phyloP scores from a whole-genome alignment of 2,329 filamentous ascomycete genomes.

The Stachybotrys elegans region DNA sequence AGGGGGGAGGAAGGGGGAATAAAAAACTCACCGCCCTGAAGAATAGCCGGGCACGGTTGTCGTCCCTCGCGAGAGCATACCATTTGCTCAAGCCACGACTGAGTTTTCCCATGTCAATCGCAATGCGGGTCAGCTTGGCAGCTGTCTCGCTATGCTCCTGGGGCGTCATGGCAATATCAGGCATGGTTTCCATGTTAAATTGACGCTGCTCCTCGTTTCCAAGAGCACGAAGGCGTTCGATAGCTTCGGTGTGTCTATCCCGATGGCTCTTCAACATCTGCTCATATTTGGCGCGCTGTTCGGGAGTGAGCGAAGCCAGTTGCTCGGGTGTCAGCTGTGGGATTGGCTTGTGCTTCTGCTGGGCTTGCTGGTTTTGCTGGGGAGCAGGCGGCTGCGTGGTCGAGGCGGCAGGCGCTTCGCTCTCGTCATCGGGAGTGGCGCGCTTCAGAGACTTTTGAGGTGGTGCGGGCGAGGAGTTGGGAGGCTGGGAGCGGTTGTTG shows the following conservation, averaged over 20 bases:
- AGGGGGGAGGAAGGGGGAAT: background rate
- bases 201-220: conserved; percentile 35
- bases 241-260: too few species aligned
- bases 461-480: conserved; percentile 32
- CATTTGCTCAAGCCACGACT: conserved; percentile 39
- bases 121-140: conserved; percentile 36
- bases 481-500: conserved; percentile 29
- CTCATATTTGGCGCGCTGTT: conserved; percentile 42
- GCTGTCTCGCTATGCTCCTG: conserved; percentile 39
- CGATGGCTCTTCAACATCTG: conserved; percentile 12
- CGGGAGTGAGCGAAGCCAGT: conserved; percentile 35
- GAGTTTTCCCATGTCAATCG: conserved; percentile 38
- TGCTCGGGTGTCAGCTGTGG: conserved; percentile 23
- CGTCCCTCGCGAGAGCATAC: conserved; percentile 44
- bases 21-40: conserved; percentile 44
- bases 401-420: conserved; percentile 17
- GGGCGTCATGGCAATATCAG: conserved; percentile 41
- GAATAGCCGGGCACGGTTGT: conserved; percentile 44
- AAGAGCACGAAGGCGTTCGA: conserved; percentile 28
- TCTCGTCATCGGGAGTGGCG: conserved; percentile 39
- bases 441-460: conserved; percentile 46
- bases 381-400: conserved; percentile 12
- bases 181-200: conserved; percentile 32
- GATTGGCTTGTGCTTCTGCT: conserved; percentile 15
- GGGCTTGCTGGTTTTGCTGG: conserved; percentile 19